phyloP scores from a whole-genome alignment of 352 stramenopile species.

The Globisporangium mamillatum region DNA sequence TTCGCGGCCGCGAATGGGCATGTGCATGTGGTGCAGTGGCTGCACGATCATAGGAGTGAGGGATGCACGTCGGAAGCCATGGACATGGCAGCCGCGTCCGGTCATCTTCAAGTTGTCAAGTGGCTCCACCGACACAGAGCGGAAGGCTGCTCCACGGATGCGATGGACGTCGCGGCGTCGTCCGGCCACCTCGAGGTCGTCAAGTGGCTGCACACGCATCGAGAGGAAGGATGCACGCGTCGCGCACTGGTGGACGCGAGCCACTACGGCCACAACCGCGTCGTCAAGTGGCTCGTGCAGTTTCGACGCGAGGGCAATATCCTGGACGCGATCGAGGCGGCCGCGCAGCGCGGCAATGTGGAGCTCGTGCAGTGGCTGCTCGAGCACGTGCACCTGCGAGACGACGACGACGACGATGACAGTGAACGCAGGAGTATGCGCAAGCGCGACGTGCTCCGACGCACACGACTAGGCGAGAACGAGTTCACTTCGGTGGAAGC shows the following conservation, averaged over 20 bases:
- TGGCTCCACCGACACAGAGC: conserved; percentile 24
- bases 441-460: neutral
- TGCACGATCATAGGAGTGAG: conserved; percentile 24
- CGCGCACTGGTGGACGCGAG: conserved; percentile 60
- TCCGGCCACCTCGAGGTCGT: conserved; percentile 31
- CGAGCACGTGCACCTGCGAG: conserved; percentile 19
- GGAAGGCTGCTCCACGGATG: conserved; percentile 40
- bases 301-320: conserved; percentile 34
- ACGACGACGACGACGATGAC: conserved; percentile 2
- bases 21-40: conserved; percentile 28
- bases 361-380: conserved; percentile 23
- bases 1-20: conserved; percentile 25
- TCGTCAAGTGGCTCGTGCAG: conserved; percentile 52
- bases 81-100: conserved; percentile 21
- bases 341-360: conserved; percentile 16
- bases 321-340: conserved; percentile 25
- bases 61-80: conserved; percentile 24
- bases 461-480: neutral
- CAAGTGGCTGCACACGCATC: conserved; percentile 29
- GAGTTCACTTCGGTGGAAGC: neutral
- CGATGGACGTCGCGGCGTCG: conserved; percentile 33
- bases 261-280: conserved; percentile 36
- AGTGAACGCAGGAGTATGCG: neutral
- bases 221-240: conserved; percentile 56
- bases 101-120: conserved; percentile 25